Evolutionary conservation across 164 flowering plant genomes (phyloP).

Genomic region (Echeveria elegans): DNA sequence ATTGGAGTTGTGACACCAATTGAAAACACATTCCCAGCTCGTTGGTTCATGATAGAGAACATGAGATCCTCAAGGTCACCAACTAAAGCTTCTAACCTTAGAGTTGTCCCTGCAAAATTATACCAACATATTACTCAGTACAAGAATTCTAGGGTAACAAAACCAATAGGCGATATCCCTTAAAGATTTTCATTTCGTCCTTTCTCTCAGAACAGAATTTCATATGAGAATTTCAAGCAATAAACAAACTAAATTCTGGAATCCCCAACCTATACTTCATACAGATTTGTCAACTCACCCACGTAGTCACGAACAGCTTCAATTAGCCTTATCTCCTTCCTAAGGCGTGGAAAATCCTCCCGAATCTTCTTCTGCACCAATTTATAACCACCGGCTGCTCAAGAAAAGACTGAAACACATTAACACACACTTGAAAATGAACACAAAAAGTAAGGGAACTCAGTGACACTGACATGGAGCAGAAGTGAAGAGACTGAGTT

Average conservation of each 20-base stretch:
- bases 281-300: neutral
- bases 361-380: neutral
- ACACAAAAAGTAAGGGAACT: neutral
- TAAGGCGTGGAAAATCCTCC: neutral
- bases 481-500: conserved; percentile 3
- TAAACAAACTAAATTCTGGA: neutral
- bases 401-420: neutral
- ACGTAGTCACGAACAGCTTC: neutral
- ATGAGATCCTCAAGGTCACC: conserved; percentile 75
- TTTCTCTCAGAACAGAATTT: neutral
- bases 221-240: neutral
- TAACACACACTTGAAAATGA: neutral
- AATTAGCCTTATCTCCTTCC: neutral
- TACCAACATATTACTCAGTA: neutral
- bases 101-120: conserved; percentile 38
- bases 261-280: neutral
- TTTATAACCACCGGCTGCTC: neutral
- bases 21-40: conserved; percentile 18
- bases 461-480: neutral
- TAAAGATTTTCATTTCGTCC: neutral
- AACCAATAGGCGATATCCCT: neutral
- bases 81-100: conserved; percentile 52
- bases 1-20: conserved; percentile 16
- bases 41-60: conserved; percentile 22
- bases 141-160: too few species aligned